Conservation (phyloP, 176 grass and related monocot species). For the Aegilops bicornis region DNA sequence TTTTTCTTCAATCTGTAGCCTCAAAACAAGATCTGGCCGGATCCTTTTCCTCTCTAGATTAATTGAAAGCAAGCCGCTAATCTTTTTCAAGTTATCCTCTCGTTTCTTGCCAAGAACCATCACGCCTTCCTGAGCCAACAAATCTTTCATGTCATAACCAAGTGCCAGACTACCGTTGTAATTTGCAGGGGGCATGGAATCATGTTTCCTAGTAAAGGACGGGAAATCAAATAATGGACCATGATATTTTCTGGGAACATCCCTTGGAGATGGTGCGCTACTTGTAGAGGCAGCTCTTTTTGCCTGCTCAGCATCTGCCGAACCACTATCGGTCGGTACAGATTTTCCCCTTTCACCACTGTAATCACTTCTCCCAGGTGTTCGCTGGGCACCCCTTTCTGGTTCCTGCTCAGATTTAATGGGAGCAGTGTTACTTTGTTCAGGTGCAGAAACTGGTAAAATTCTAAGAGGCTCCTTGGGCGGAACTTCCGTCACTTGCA, state of each 20-base stretch:
- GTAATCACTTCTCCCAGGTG: constrained; percentile 53
- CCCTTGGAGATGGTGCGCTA: constrained; percentile 47
- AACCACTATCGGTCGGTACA: constrained; percentile 57
- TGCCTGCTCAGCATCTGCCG: constrained; percentile 57
- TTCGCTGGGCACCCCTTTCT: constrained; percentile 62
- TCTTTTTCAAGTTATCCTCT: constrained; percentile 85
- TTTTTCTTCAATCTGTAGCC: constrained; percentile 97
- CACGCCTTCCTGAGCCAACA: constrained; percentile 82
- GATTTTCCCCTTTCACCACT: constrained; percentile 77
- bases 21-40: constrained; percentile 85
- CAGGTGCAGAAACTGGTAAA: constrained; percentile 46
- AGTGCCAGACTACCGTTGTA: constrained; percentile 77
- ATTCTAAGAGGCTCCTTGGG: constrained; percentile 65
- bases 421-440: constrained; percentile 42
- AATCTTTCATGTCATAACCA: constrained; percentile 90
- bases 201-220: constrained; percentile 90
- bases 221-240: constrained; percentile 96
- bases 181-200: constrained; percentile 68
- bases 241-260: constrained; percentile 86
- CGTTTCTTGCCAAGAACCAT: constrained; percentile 81
- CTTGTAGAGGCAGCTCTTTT: constrained; percentile 66
- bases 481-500: constrained; percentile 45
- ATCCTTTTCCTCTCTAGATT: constrained; percentile 96
- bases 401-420: constrained; percentile 91
- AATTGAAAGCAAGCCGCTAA: constrained; percentile 81